These are phyloP conservation scores for Pyrus hybrid DNA, from an alignment of 331 rosid species.

Conservation along the genomic window DNA sequence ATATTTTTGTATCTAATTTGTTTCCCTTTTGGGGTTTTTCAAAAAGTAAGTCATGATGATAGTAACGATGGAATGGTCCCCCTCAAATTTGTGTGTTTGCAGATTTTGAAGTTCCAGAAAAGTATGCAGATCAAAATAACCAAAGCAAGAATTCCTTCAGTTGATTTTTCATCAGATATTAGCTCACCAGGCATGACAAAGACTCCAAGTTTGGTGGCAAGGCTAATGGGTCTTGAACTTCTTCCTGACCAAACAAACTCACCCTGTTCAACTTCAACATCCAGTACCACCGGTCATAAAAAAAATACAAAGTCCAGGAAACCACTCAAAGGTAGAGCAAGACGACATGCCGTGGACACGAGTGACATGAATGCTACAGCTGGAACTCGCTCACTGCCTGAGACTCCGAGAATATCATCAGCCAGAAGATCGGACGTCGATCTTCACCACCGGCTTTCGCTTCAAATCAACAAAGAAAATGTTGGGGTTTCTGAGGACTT, in stretches of 20 bases:
- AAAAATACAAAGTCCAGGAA: slow-evolving; percentile 15
- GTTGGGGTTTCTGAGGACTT: slow-evolving; percentile 23
- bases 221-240: slow-evolving; percentile 90
- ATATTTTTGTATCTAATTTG: not conserved
- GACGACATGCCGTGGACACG: slow-evolving; percentile 20
- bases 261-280: slow-evolving; percentile 29
- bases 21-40: not conserved
- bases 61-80: not conserved
- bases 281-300: slow-evolving; percentile 16
- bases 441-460: slow-evolving; percentile 59
- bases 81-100: not conserved
- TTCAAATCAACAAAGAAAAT: slow-evolving; percentile 72
- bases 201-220: slow-evolving; percentile 87
- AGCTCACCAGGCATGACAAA: slow-evolving; percentile 58
- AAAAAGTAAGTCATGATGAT: slow-evolving; percentile 21
- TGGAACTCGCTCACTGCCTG: slow-evolving; percentile 58
- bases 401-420: slow-evolving; percentile 63
- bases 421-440: slow-evolving; percentile 72
- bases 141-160: slow-evolving; percentile 18
- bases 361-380: slow-evolving; percentile 6
- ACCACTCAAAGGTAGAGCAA: slow-evolving; percentile 22
- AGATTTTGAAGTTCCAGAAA: slow-evolving; percentile 39
- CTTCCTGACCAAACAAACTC: slow-evolving; percentile 54
- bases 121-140: slow-evolving; percentile 66
- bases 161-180: slow-evolving; percentile 37